Percentiles rank a stretch among this genome's conserved stretches.
These are phyloP conservation scores for Tolypocladium nubicola DNA, from an alignment of 2,329 filamentous ascomycete genomes.

Conservation along the genomic window DNA sequence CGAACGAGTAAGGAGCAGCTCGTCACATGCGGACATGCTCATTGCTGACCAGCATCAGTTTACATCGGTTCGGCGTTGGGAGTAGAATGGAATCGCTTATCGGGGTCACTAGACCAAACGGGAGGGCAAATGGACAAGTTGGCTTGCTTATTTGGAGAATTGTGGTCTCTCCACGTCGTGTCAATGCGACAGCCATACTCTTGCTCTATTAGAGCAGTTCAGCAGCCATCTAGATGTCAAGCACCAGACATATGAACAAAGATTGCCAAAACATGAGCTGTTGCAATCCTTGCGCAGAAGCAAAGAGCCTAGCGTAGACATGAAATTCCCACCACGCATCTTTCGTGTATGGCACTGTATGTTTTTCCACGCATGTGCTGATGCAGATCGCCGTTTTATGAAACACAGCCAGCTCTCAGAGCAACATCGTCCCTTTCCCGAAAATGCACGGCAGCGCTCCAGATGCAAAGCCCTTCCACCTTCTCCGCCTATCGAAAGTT, in stretches of 20 bases:
- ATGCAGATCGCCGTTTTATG: neutral
- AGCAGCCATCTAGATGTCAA: neutral
- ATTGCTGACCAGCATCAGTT: neutral
- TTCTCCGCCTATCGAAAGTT: constrained; percentile 42
- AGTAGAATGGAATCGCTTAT: neutral
- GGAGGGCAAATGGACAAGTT: neutral
- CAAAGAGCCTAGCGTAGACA: neutral
- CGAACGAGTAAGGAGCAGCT: neutral
- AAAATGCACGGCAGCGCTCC: neutral
- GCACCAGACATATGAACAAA: neutral
- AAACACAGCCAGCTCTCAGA: neutral
- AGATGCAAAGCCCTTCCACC: neutral
- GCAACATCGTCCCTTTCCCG: neutral
- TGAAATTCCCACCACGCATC: neutral
- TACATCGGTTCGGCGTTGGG: neutral
- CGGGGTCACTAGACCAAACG: neutral
- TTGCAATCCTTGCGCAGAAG: neutral
- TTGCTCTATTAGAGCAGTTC: neutral
- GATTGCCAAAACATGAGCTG: neutral
- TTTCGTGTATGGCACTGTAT: neutral
- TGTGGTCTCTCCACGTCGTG: neutral
- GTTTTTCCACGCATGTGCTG: neutral
- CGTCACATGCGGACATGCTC: neutral
- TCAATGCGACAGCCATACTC: neutral
- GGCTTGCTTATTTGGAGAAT: neutral